Base-by-base conservation (phyloP, 805 yeast genomes). In the Zygosaccharomyces siamensis region DNA sequence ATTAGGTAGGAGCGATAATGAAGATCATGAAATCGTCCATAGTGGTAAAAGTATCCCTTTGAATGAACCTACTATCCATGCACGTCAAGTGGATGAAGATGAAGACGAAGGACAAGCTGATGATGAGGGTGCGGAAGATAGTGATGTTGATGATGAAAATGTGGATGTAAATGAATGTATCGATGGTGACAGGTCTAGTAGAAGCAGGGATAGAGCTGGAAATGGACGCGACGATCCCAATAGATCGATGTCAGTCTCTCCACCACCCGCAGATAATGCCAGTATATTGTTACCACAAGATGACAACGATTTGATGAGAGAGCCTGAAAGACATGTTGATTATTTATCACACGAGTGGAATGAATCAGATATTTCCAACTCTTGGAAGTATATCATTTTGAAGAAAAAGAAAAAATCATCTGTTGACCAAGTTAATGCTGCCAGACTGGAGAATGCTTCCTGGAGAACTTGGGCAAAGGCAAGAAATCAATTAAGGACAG, bases 381-480 rank as follows among this genome's bases (percentile, higher is more conserved):
- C 97, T 27, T 93, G 99, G 99, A 77, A 96, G 56, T 93, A 93
- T 64, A 85, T 93, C 49, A 89, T 89, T 38, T 70, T 81, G 53
- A 81, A 86, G 58, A 78, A 95, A 40, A 86, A 86, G 50, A 66
- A 63, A 54, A 41, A 33, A 30, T 60, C 62, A 30, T 64, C 62
- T 35, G 56, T 60, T 53, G 92, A 87, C 62, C 85, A 87, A 52
- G 95, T 96, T 35, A 82, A 81, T 72, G 80, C 81, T 56, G 95
- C 86, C 3, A 71, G 95, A 50, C 71, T 86, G 45, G 95, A 86
- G 63, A 86, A 86, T 63, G 98, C 98, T 1, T 81, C 92, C 46
- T 92, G 99, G 99, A 78, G 99, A 67, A 93, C 97, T 4, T 93
- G 98, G 99, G 89, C 95, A 10, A 95, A 93, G 68, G 84, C 93